These are phyloP conservation scores for Aspergillus bombycis DNA, from an alignment of 2,329 filamentous ascomycete genomes.

Conservation along the genomic window DNA sequence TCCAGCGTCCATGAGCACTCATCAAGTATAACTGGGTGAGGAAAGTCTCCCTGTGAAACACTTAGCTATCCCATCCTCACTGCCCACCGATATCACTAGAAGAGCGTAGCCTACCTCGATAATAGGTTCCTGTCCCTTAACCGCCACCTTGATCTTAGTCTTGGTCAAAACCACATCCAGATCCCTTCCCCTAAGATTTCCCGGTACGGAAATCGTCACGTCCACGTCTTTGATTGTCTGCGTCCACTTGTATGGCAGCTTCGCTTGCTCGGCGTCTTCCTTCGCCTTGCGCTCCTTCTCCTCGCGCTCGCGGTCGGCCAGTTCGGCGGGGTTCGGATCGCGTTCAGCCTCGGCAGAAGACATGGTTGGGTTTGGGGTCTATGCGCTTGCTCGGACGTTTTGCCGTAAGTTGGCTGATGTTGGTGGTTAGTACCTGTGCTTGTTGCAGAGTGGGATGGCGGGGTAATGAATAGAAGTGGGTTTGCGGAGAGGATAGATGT, in stretches of 20 bases:
- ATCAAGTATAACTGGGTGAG: slow-evolving; percentile 76
- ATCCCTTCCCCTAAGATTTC: slow-evolving; percentile 81
- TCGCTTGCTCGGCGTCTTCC: slow-evolving; percentile 84
- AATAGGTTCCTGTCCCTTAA: slow-evolving; percentile 87
- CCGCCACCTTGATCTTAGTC: slow-evolving; percentile 72
- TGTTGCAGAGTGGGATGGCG: not conserved
- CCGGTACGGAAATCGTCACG: slow-evolving; percentile 75
- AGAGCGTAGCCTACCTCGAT: slow-evolving; percentile 63
- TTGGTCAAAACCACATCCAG: slow-evolving; percentile 82
- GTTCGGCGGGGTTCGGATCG: slow-evolving; percentile 32
- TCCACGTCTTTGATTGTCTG: slow-evolving; percentile 91
- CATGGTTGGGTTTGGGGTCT: slow-evolving; percentile 23
- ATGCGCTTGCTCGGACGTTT: not conserved
- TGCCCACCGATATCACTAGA: not conserved
- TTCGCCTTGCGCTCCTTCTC: slow-evolving; percentile 66
- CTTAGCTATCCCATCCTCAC: slow-evolving; percentile 4
- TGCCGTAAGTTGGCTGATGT: not conserved
- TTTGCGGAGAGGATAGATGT: not conserved
- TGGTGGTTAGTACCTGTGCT: not conserved
- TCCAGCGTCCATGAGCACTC: slow-evolving; percentile 95
- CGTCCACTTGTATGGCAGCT: slow-evolving; percentile 95
- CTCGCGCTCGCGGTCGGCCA: slow-evolving; percentile 55
- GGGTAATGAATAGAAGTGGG: not conserved
- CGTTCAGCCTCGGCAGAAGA: slow-evolving; percentile 35
- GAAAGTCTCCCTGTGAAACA: slow-evolving; percentile 72